Evolutionary conservation across 768 basidiomycete genomes (phyloP).

Genomic region (Tricholoma furcatifolium): DNA sequence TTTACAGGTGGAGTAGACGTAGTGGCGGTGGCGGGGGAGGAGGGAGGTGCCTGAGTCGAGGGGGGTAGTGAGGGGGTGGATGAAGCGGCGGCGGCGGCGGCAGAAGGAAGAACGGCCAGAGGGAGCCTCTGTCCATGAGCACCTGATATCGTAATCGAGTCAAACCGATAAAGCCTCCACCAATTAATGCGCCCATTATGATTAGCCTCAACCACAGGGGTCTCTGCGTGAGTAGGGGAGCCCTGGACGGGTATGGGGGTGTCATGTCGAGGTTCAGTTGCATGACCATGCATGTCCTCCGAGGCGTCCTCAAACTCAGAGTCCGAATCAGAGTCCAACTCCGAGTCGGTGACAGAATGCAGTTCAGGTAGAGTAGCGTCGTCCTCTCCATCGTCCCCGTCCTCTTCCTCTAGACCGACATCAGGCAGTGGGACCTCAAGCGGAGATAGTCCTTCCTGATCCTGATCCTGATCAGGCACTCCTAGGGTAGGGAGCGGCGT

Average conservation of each 20-base stretch:
- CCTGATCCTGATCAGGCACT: too few relatives aligned
- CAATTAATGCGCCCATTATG: slow-evolving; percentile 60
- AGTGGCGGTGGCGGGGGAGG: slow-evolving; percentile 1
- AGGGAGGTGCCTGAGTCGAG: slow-evolving; percentile 17
- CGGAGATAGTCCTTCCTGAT: too few relatives aligned
- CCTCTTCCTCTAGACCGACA: background rate
- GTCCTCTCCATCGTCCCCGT: slow-evolving; percentile 14
- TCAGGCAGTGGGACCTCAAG: too few relatives aligned
- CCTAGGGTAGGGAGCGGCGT: too few relatives aligned
- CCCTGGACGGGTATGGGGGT: background rate
- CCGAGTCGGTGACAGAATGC: slow-evolving; percentile 24
- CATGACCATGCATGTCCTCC: slow-evolving; percentile 23
- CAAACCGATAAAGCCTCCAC: slow-evolving; percentile 85
- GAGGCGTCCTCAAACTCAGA: slow-evolving; percentile 32
- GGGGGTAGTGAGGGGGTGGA: slow-evolving; percentile 43
- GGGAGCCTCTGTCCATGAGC: too few relatives aligned
- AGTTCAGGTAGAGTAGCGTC: slow-evolving; percentile 28
- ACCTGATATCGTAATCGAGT: slow-evolving; percentile 16
- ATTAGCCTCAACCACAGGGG: slow-evolving; percentile 9
- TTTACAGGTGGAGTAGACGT: slow-evolving; percentile 2
- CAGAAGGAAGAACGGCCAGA: too few relatives aligned
- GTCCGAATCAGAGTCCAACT: slow-evolving; percentile 32
- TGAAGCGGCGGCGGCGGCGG: too few relatives aligned
- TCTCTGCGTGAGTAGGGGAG: background rate
- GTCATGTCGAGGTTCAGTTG: background rate